A percentile compares a stretch with the other conserved stretches of the same genome.
Evolutionary conservation across 208 protist species (phyloP).

Genomic region (Trypanosoma avium): DNA sequence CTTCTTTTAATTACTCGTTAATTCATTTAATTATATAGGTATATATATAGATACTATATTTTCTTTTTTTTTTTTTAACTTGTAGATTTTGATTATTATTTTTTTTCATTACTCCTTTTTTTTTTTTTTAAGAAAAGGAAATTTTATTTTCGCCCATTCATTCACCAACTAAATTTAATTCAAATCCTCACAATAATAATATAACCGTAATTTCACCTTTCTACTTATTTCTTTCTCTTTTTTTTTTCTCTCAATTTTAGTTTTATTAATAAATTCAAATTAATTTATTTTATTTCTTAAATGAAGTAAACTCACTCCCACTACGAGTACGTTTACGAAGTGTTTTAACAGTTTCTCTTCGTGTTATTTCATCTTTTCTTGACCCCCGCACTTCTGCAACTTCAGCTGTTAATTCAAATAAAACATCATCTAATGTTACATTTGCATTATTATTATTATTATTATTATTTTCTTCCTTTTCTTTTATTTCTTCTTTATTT

Average conservation of each 20-base stretch:
- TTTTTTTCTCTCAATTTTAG: slow-evolving; percentile 11
- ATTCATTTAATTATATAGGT: background rate
- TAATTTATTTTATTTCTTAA: background rate
- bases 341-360: slow-evolving; percentile 12
- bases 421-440: slow-evolving; percentile 26
- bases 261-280: too few species aligned
- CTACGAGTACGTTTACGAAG: slow-evolving; percentile 26
- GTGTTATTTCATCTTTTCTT: slow-evolving; percentile 15
- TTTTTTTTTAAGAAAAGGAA: too few species aligned
- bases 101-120: background rate
- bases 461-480: background rate
- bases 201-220: background rate
- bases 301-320: background rate
- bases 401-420: slow-evolving; percentile 20
- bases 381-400: slow-evolving; percentile 4
- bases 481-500: background rate
- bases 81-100: too few species aligned
- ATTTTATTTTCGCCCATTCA: too few species aligned
- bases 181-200: too few species aligned
- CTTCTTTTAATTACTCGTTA: background rate
- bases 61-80: too few species aligned
- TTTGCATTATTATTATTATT: background rate
- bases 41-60: too few species aligned
- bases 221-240: background rate
- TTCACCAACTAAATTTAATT: too few species aligned